Evolutionary conservation across 108 stramenopile species (phyloP).

Genomic region (Skeletonema menzelii): DNA sequence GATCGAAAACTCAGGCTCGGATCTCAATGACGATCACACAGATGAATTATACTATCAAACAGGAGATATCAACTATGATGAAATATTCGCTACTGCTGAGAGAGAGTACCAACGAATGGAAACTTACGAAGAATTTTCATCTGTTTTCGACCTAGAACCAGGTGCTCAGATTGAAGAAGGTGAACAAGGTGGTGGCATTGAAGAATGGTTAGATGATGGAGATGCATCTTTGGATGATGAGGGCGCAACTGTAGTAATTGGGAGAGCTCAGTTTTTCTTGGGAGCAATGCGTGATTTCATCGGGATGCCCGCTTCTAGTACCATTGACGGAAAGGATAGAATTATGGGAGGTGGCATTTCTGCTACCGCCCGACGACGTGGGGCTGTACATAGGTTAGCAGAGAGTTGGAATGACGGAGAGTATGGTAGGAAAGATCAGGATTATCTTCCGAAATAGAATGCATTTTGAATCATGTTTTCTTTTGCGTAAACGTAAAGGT

Average conservation of each 20-base stretch:
- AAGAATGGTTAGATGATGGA: constrained; percentile 65
- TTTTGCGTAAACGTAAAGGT: too few species aligned
- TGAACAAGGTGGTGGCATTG: constrained; percentile 26
- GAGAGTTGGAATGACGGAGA: constrained; percentile 47
- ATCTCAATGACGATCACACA: constrained; percentile 32
- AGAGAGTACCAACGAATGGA: constrained; percentile 43
- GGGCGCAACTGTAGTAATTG: constrained; percentile 72
- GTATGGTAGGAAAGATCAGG: constrained; percentile 43
- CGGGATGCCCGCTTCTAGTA: constrained; percentile 82
- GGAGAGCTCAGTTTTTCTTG: constrained; percentile 78
- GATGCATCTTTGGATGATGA: constrained; percentile 66
- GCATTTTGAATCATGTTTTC: not conserved
- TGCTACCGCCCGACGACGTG: constrained; percentile 53
- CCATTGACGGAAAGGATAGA: constrained; percentile 62
- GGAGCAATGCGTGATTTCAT: constrained; percentile 76
- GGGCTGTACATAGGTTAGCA: constrained; percentile 37
- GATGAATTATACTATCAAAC: constrained; percentile 18
- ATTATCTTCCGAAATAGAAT: not conserved
- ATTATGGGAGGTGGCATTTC: constrained; percentile 59
- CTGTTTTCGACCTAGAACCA: constrained; percentile 1
- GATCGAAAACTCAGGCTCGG: not conserved
- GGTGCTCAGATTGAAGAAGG: constrained; percentile 1
- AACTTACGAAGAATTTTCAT: constrained; percentile 36
- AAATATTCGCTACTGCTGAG: constrained; percentile 41
- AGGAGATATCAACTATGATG: constrained; percentile 24